Base-by-base conservation (phyloP, 352 stramenopile genomes). In the Globisporangium nodosum region DNA sequence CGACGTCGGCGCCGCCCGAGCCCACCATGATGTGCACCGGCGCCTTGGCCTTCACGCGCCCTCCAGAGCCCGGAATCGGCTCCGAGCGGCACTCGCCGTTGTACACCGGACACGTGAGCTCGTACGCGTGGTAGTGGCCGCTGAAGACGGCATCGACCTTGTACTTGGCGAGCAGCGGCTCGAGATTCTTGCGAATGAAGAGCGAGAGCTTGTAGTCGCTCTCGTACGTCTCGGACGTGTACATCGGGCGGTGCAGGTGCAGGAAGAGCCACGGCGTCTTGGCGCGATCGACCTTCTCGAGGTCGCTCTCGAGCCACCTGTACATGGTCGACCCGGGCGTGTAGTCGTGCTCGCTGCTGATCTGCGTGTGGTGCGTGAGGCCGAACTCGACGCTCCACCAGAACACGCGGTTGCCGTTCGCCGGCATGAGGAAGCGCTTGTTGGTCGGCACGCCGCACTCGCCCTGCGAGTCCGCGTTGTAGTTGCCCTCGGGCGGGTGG, bases 301-400 rank as follows among this genome's bases (percentile, higher is more conserved):
- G 72, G 65, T 96, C 87, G 5, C 68, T 59, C 50, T 87, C 64
- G 39, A 98, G 73, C 82, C 89, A 98, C 50, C 74, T 54, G 58
- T 96, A 91, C 69, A 97, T 90, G n/a, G 62, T 48, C 7, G 87
- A 96, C 39, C 85, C 87, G 46, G 60, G 64, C 0, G 79, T 87
- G 60, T 88, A 83, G 69, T 97, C 85, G 68, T 98, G 88, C 66
- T 98, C 94, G 15, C 74, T 87, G 4, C 76, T 92, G 51, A 98
- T 79, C 61, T 97, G 80, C 51, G 96, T 84, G 20, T 94, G 92
- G 54, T 97, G 86, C 16, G 97, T 70, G 13, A 80, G 78, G 3
- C 68, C 78, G 52, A 92, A 91, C 48, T 96, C 69, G 60, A 96
- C 96, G 18, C 82, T 96, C 66, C 96, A 90, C 85, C 88, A 93